Base-by-base conservation (phyloP, 257 asterid genomes). In the Petunia secreta region DNA sequence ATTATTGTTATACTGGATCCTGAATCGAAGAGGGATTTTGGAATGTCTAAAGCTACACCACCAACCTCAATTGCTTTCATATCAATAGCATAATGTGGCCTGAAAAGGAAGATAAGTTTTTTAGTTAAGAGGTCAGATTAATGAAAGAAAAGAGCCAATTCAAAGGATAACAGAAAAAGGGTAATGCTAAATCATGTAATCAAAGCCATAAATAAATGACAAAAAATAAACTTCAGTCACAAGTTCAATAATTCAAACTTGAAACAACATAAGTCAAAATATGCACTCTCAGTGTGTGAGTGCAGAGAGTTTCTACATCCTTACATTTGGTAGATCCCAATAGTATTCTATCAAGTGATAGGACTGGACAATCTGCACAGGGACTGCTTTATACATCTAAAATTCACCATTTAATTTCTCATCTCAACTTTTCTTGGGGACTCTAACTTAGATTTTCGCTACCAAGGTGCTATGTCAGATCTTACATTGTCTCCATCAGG, bases 61-160 rank as follows among this genome's bases (percentile, higher is more conserved):
- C 93, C 98, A 55, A 94, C 97, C 82, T 92, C 98, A 80, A 92
- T 81, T 59, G 91, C 87, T 88, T 88, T 89, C 86, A 94, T 81
- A 76, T 68, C 55, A 64, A 92, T 96, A 83, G 90, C 92, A 81
- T 92, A 94, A 85, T 92, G 98, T n/a, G 81, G 88, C 94, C 98
- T 94, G 64, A 39, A 71, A 82, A 74, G 66, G 82, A 76, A 78
- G 80, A 2, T 38, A 64, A 11, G 71, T 2, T 58, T 34, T 73
- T 53, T 62, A 57, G 44, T 25, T 37, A 59, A 44, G 13, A 11
- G 62, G 48, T 73, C 62, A 34, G 62, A 50, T 48, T 5, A 50
- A 6, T 50, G 62, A 6, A 73, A 16, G 6, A 50, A 50, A 25
- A 10, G 60, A 71, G n/a, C 41, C 40, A 60, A 3, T 71, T 69